These are phyloP conservation scores for Aciculosporium take DNA, from an alignment of 2,329 filamentous ascomycete genomes.

Conservation along the genomic window DNA sequence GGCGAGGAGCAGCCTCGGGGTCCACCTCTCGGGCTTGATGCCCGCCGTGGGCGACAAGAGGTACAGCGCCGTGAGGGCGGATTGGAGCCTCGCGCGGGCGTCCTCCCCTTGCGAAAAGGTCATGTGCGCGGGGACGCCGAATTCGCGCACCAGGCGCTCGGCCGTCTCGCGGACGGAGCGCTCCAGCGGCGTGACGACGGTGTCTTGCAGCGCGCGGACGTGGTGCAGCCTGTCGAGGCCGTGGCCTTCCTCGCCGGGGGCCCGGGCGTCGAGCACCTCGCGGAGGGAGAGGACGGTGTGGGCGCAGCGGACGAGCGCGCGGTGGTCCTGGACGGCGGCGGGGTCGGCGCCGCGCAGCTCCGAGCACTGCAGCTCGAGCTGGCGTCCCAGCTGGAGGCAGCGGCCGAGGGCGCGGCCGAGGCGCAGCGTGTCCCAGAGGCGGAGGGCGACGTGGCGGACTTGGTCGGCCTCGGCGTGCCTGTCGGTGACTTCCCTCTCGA, in stretches of 20 bases:
- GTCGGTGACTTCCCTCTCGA: constrained; percentile 74
- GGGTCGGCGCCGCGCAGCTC: constrained; percentile 38
- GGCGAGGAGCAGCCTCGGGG: constrained; percentile 58
- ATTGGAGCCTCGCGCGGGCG: constrained; percentile 55
- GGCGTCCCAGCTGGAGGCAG: constrained; percentile 67
- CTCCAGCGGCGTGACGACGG: constrained; percentile 59
- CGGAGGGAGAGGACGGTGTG: constrained; percentile 65
- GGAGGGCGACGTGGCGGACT: constrained; percentile 60
- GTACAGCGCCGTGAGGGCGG: constrained; percentile 64
- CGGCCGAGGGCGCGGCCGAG: constrained; percentile 64
- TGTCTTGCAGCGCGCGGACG: constrained; percentile 54
- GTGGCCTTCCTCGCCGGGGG: constrained; percentile 58
- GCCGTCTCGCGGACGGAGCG: constrained; percentile 56
- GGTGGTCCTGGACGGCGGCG: constrained; percentile 57
- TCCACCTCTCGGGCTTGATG: constrained; percentile 38
- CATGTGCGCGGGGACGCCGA: constrained; percentile 48
- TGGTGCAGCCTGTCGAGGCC: constrained; percentile 62
- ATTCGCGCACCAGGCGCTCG: constrained; percentile 70
- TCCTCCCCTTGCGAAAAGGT: constrained; percentile 58
- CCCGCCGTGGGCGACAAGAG: constrained; percentile 57
- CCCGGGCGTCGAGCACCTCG: constrained; percentile 55
- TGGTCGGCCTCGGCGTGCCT: constrained; percentile 79
- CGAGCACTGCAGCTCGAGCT: constrained; percentile 72
- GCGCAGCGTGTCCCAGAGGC: constrained; percentile 67
- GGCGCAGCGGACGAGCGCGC: constrained; percentile 67